Conservation (phyloP, 495 filamentous ascomycete genomes). For the Penicillium paxilli region DNA sequence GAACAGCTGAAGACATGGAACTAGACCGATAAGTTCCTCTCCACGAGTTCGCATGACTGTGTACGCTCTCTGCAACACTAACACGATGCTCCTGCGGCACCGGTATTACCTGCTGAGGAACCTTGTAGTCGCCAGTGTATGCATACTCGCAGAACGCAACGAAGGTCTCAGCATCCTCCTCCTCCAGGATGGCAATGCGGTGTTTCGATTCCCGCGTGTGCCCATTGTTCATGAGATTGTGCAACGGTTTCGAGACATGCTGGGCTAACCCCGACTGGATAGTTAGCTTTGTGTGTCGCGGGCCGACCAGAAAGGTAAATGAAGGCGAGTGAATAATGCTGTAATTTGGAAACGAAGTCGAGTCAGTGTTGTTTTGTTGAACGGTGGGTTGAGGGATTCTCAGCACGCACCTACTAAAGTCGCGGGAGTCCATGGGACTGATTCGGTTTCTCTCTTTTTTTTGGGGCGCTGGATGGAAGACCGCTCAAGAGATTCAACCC, state of each 20-base stretch:
- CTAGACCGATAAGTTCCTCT: constrained; percentile 20
- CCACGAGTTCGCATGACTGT: constrained; percentile 17
- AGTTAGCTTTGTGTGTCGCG: constrained; percentile 42
- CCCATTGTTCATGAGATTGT: constrained; percentile 48
- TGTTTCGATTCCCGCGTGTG: constrained; percentile 45
- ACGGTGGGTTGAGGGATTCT: not conserved
- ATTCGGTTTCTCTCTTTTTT: too few species aligned
- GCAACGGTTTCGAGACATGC: constrained; percentile 49
- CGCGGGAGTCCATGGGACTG: constrained; percentile 30
- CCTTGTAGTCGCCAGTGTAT: constrained; percentile 49
- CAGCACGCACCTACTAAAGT: constrained; percentile 36
- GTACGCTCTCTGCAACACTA: constrained; percentile 9
- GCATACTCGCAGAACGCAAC: constrained; percentile 51
- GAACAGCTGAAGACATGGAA: constrained; percentile 23
- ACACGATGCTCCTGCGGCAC: constrained; percentile 3
- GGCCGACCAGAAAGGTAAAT: constrained; percentile 53
- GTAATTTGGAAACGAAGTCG: not conserved
- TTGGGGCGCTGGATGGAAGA: too few species aligned
- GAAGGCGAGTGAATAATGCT: constrained; percentile 45
- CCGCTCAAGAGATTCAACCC: too few species aligned
- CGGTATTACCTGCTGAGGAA: constrained; percentile 25
- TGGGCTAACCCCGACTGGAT: constrained; percentile 48
- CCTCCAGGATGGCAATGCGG: constrained; percentile 42
- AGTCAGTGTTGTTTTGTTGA: not conserved
- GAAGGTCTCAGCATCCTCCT: constrained; percentile 49